Percentiles rank a stretch among this genome's conserved stretches.
Conservation (phyloP, 2,329 filamentous ascomycete genomes). For the Thelonectria blattea region DNA sequence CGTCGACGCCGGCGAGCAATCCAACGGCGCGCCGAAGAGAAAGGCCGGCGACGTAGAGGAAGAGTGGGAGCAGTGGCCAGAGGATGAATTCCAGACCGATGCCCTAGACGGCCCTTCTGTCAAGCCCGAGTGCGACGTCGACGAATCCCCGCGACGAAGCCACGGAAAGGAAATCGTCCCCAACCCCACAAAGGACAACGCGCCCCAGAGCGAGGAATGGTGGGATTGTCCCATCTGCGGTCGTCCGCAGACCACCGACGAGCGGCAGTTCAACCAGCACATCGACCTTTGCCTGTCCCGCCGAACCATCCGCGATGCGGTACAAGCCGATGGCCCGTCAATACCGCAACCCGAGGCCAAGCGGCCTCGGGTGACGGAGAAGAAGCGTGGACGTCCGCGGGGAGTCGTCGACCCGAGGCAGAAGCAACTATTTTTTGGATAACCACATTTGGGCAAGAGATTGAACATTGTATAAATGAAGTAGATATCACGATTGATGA, state of each 20-base stretch:
- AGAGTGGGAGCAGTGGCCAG: conserved; percentile 72
- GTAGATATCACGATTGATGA: conserved; percentile 21
- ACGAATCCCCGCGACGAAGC: conserved; percentile 23
- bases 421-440: conserved; percentile 61
- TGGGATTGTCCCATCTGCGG: conserved; percentile 92
- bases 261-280: conserved; percentile 84
- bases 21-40: conserved; percentile 39
- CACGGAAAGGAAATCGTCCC: conserved; percentile 61
- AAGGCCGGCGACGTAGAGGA: conserved; percentile 41
- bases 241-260: conserved; percentile 76
- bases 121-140: conserved; percentile 16
- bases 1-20: conserved; percentile 27
- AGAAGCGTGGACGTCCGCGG: conserved; percentile 47
- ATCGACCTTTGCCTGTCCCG: conserved; percentile 90
- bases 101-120: conserved; percentile 20
- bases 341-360: conserved; percentile 43
- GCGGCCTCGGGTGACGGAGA: conserved; percentile 43
- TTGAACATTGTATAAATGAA: not conserved
- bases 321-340: conserved; percentile 59
- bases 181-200: conserved; percentile 47
- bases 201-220: conserved; percentile 52
- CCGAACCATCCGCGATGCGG: conserved; percentile 82
- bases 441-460: conserved; percentile 6
- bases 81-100: conserved; percentile 59
- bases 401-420: conserved; percentile 51